These are phyloP conservation scores for Cladorrhinum sp. DNA, from an alignment of 2,329 filamentous ascomycete species.

Conservation along the genomic window DNA sequence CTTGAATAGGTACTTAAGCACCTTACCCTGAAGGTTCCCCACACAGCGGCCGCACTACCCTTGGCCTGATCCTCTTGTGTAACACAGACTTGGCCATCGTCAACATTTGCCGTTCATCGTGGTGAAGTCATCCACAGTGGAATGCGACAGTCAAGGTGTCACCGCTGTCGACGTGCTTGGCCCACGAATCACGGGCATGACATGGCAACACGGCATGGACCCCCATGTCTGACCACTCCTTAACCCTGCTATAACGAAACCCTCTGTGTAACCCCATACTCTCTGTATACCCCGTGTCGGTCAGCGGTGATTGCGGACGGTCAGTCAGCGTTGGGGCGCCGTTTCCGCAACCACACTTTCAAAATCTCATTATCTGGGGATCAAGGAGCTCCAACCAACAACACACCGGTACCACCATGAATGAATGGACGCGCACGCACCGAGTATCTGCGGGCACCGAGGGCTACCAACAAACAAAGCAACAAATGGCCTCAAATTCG, in stretches of 20 bases:
- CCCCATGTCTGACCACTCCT: background rate
- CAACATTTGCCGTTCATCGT: conserved; percentile 3
- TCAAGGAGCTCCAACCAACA: background rate
- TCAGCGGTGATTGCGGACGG: background rate
- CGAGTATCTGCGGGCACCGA: background rate
- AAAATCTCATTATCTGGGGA: too few species aligned
- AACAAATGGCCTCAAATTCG: background rate
- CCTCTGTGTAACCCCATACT: conserved; percentile 5
- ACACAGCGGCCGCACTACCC: too few species aligned
- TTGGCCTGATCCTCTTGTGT: background rate
- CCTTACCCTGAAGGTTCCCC: too few species aligned
- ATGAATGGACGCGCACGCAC: background rate
- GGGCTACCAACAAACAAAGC: background rate
- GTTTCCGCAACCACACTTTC: conserved; percentile 7
- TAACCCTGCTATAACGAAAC: conserved; percentile 5
- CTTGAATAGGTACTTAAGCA: too few species aligned
- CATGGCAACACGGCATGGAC: conserved; percentile 3
- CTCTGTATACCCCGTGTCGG: conserved; percentile 3
- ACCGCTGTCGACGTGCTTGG: background rate
- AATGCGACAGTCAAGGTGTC: conserved; percentile 4
- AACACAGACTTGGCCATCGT: conserved; percentile 1
- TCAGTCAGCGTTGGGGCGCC: conserved; percentile 11
- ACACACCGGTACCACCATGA: background rate
- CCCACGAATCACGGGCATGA: background rate
- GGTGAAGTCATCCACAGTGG: conserved; percentile 1